phyloP scores from a whole-genome alignment of 345 rosid species.

The Eucalyptus sp. region DNA sequence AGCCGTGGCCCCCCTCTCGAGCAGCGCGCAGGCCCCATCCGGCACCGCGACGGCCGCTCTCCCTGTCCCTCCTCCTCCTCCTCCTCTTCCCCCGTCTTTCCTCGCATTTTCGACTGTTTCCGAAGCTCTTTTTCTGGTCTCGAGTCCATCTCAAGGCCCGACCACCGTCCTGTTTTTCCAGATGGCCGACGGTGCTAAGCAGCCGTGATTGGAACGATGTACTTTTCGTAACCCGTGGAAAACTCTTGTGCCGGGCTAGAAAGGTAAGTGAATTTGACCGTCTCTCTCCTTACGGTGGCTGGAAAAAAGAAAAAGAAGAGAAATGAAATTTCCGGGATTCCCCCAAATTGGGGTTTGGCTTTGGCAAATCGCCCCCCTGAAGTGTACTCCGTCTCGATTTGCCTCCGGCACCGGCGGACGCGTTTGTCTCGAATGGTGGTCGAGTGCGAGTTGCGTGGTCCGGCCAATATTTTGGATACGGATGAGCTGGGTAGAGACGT shows the following conservation, averaged over 20 bases:
- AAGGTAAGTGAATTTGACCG: background rate
- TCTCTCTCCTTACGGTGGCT: background rate
- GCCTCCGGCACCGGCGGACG: background rate
- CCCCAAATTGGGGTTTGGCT: background rate
- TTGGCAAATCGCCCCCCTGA: background rate
- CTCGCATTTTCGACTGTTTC: background rate
- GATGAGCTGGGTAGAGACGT: background rate
- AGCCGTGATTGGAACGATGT: background rate
- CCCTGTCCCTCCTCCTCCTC: background rate
- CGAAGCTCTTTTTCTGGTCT: background rate
- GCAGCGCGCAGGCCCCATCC: background rate
- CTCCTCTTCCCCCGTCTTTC: background rate
- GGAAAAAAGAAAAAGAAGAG: background rate
- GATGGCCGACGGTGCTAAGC: background rate
- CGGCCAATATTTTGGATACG: background rate
- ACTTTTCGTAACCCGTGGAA: background rate
- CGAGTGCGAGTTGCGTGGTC: background rate
- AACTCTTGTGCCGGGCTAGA: background rate
- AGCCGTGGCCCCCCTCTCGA: background rate
- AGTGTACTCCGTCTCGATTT: background rate
- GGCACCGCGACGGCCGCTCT: background rate
- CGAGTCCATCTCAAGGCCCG: background rate
- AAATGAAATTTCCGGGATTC: background rate
- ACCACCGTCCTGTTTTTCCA: background rate
- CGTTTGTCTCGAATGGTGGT: background rate